Evolutionary conservation across 139 green algal species (phyloP).

Genomic region (Auxenochlorella pyrenoidosa): DNA sequence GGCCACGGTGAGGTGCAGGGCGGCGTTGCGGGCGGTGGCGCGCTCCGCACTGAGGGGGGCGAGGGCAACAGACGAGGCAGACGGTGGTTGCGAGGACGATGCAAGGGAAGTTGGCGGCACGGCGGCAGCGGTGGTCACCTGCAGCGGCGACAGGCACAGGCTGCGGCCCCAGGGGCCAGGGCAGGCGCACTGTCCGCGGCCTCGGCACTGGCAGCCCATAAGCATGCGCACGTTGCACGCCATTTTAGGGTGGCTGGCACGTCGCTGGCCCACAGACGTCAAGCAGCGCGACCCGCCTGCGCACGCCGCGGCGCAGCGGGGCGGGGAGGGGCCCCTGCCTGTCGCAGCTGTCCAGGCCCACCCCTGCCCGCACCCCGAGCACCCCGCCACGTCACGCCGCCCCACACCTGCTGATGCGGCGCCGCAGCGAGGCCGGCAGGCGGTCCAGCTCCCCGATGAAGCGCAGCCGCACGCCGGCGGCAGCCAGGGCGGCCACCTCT

Average conservation of each 20-base stretch:
- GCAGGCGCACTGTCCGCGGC: background rate
- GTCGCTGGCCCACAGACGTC: background rate
- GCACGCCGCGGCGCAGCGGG: background rate
- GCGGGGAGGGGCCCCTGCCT: background rate
- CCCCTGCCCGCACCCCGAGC: too few species aligned
- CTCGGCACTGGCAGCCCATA: background rate
- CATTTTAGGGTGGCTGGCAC: too few species aligned
- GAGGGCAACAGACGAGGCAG: background rate
- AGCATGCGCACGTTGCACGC: too few species aligned
- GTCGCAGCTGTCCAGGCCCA: too few species aligned
- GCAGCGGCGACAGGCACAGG: background rate
- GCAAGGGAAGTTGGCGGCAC: background rate
- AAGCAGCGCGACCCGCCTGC: background rate
- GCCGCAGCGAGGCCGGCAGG: conserved; percentile 49
- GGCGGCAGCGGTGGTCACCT: too few species aligned
- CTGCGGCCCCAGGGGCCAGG: too few species aligned
- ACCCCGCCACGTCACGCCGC: background rate
- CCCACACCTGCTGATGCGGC: conserved; percentile 17
- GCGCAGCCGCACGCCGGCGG: conserved; percentile 50
- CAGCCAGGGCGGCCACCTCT: conserved; percentile 40
- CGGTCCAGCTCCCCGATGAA: conserved; percentile 58
- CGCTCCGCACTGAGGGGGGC: conserved; percentile 40
- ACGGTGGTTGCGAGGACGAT: background rate
- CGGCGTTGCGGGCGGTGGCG: conserved; percentile 52
- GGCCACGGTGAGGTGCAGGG: conserved; percentile 65